Base-by-base conservation (phyloP, 2,329 filamentous ascomycete genomes). In the Aspergillus alliaceus region DNA sequence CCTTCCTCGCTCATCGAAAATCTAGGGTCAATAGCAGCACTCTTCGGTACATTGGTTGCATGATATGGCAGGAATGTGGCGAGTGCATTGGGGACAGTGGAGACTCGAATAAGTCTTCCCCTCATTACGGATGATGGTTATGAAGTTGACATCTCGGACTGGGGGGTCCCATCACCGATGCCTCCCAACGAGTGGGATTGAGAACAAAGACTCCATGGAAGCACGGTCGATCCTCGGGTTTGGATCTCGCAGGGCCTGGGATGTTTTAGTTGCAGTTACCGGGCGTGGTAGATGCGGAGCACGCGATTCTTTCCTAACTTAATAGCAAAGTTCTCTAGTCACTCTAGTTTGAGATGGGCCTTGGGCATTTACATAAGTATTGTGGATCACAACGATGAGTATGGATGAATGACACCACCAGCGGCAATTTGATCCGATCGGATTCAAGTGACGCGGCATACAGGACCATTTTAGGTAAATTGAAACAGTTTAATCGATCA, bases 51-150 rank as follows among this genome's bases (percentile, higher is more conserved):
- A 18, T 50, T 22, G 42, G 22, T 50, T 22, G 42, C 37, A 55
- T 58, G 56, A 55, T 51, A 46, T 53, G 50, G 25, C 51, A 42
- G 32, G 54, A 54, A 31, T 37, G 48, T 29, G 34, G 24, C 22
- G 40, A 22, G 35, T 40, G 40, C 25, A 37, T 12, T 25, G 22
- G 27, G 20, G 37, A 39, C 39, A 46, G 49, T 58, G 51, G 52
- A 47, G 56, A 58, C 44, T 29, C 27, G 29, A 47, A 44, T 20
- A 31, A 24, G 48, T 4, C 34, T 59, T 60, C 53, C 59, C 56
- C 56, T 59, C 56, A 59, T 55, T 39, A 29, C 15, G 20, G 46
- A 42, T 12, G 12, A 53, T 53, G 32, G 49, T 8, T 22, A 6
- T 31, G 20, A 42, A 47, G 44, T 20, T 47, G 27, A 18, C 15